Evolutionary conservation across 495 filamentous ascomycete species (phyloP).

Genomic region (Xylaria castorea): DNA sequence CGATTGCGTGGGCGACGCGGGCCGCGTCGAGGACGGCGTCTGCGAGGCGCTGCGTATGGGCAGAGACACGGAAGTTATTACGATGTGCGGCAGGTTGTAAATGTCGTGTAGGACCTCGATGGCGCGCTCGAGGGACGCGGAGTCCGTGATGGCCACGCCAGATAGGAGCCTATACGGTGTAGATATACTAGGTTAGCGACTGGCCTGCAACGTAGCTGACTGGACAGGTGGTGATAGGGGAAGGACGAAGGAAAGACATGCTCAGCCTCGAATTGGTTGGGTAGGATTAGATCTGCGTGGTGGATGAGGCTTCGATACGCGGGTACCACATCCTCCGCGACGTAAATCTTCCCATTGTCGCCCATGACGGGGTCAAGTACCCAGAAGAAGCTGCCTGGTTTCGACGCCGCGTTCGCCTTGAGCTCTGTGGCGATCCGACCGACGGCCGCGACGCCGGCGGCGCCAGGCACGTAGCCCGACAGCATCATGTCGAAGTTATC

Average conservation of each 20-base stretch:
- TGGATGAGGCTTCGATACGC: constrained; percentile 81
- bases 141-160: constrained; percentile 77
- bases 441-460: constrained; percentile 80
- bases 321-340: constrained; percentile 85
- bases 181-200: background rate
- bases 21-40: constrained; percentile 36
- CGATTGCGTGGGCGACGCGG: constrained; percentile 43
- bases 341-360: constrained; percentile 89
- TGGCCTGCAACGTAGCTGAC: background rate
- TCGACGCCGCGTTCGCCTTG: constrained; percentile 63
- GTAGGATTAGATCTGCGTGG: constrained; percentile 88
- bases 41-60: constrained; percentile 39
- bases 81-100: constrained; percentile 84
- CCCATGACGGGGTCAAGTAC: constrained; percentile 99
- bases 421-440: constrained; percentile 83
- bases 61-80: constrained; percentile 83
- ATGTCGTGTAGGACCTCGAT: constrained; percentile 77
- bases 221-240: background rate
- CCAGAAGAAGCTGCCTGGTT: constrained; percentile 88
- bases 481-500: constrained; percentile 90
- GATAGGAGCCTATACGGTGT: constrained; percentile 69
- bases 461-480: constrained; percentile 89
- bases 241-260: constrained; percentile 49
- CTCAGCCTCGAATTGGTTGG: constrained; percentile 98
- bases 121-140: constrained; percentile 71